A percentile compares a stretch with the other conserved stretches of the same genome.
These are phyloP conservation scores for Coleophoma crateriformis DNA, from an alignment of 2,329 filamentous ascomycete species.

Conservation along the genomic window DNA sequence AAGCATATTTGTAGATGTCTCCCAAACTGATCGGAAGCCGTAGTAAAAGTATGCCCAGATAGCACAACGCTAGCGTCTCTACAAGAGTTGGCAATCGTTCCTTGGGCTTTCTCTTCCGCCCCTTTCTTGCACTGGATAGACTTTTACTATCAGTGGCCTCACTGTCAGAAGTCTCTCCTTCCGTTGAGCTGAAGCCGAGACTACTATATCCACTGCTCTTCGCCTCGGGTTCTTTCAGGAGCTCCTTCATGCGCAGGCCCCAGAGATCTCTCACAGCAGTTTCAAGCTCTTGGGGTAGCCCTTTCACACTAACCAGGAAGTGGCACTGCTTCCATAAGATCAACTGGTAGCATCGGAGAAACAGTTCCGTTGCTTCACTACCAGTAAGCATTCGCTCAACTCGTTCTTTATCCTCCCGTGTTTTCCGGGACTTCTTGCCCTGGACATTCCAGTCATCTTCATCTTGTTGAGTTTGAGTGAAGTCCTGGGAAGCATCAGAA, in stretches of 20 bases:
- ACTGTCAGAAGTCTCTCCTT: conserved; percentile 28
- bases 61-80: conserved; percentile 74
- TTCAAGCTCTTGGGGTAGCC: conserved; percentile 69
- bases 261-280: conserved; percentile 79
- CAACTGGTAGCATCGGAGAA: conserved; percentile 78
- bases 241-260: conserved; percentile 45
- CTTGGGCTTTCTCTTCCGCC: conserved; percentile 9
- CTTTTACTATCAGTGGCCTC: conserved; percentile 29
- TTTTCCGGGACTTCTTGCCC: conserved; percentile 48
- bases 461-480: conserved; percentile 46
- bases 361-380: conserved; percentile 67
- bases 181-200: conserved; percentile 15
- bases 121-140: conserved; percentile 41
- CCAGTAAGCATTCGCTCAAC: conserved; percentile 56
- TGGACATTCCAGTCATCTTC: conserved; percentile 63
- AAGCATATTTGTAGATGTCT: conserved; percentile 66
- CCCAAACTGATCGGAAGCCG: conserved; percentile 71
- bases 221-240: conserved; percentile 34
- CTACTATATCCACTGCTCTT: conserved; percentile 25
- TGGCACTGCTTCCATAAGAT: conserved; percentile 76
- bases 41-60: conserved; percentile 71
- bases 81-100: conserved; percentile 56
- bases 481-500: conserved; percentile 19
- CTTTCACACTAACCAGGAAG: conserved; percentile 64
- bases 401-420: conserved; percentile 54